These are phyloP conservation scores for Anethum foeniculum DNA, from an alignment of 140 eudicot genomes.

Conservation along the genomic window DNA sequence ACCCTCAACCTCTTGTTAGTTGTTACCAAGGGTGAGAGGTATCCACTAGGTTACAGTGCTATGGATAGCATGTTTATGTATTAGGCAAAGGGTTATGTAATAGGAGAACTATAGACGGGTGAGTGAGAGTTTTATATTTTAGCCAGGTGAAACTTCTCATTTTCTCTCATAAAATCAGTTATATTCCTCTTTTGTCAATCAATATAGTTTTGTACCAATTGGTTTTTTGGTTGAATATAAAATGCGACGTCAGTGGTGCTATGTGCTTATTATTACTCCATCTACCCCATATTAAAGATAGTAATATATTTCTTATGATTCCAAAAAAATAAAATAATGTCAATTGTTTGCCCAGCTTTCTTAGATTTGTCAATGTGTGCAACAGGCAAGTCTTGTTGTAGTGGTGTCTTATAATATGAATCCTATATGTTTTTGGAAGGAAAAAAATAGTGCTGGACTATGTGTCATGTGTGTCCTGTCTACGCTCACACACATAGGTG, in stretches of 20 bases:
- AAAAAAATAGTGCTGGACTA: neutral
- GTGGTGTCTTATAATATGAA: neutral
- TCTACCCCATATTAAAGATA: neutral
- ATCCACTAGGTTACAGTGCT: neutral
- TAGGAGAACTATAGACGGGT: neutral
- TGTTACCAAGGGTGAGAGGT: neutral
- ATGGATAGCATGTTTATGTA: neutral
- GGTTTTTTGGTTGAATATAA: neutral
- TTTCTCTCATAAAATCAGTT: neutral
- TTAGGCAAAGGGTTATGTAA: neutral
- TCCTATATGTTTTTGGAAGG: neutral
- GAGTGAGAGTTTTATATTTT: neutral
- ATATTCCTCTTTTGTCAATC: neutral
- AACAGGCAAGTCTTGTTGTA: neutral
- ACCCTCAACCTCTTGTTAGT: neutral
- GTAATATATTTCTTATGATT: neutral
- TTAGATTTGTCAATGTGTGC: neutral
- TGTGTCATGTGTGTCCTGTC: neutral
- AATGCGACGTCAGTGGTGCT: neutral
- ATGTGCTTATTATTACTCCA: neutral
- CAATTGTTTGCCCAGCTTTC: neutral
- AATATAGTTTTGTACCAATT: neutral
- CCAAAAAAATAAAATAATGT: neutral
- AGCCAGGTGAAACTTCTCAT: neutral
- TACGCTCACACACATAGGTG: neutral